Evolutionary conservation across 2,329 filamentous ascomycete species (phyloP).

Genomic region (Neopestalotiopsis clavispora): DNA sequence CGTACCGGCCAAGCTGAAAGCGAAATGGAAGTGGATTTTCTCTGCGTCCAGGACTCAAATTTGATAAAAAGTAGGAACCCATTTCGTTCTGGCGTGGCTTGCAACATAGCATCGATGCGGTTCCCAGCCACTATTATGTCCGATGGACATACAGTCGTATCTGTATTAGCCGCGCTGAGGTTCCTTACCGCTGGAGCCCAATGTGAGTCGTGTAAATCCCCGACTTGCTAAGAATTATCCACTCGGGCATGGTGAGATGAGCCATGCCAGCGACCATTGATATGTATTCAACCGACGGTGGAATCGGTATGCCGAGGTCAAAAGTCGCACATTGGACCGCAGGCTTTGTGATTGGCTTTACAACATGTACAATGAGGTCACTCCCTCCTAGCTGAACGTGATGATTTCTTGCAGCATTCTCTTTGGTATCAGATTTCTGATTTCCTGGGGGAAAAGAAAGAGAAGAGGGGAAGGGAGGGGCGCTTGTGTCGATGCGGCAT

Average conservation of each 20-base stretch:
- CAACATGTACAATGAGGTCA: constrained; percentile 8
- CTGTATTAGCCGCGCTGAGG: neutral
- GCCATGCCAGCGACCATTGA: too few species aligned
- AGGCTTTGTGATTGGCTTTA: neutral
- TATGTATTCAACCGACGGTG: neutral
- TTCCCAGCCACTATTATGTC: neutral
- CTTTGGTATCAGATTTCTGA: neutral
- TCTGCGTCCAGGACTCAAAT: too few species aligned
- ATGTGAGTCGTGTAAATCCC: neutral
- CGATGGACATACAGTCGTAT: neutral
- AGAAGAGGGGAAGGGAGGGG: neutral
- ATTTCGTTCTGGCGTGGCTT: too few species aligned
- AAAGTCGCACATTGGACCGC: neutral
- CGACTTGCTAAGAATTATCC: neutral
- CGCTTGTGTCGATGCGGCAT: neutral
- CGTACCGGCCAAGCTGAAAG: too few species aligned
- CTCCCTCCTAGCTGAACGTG: neutral
- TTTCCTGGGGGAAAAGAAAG: neutral
- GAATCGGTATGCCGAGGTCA: neutral
- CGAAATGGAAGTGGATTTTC: too few species aligned
- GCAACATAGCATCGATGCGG: neutral
- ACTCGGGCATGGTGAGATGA: neutral
- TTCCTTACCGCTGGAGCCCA: neutral
- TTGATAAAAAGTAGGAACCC: too few species aligned
- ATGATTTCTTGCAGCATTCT: neutral